Evolutionary conservation across 306 rosid species (phyloP).

Genomic region (Quercus gilva): DNA sequence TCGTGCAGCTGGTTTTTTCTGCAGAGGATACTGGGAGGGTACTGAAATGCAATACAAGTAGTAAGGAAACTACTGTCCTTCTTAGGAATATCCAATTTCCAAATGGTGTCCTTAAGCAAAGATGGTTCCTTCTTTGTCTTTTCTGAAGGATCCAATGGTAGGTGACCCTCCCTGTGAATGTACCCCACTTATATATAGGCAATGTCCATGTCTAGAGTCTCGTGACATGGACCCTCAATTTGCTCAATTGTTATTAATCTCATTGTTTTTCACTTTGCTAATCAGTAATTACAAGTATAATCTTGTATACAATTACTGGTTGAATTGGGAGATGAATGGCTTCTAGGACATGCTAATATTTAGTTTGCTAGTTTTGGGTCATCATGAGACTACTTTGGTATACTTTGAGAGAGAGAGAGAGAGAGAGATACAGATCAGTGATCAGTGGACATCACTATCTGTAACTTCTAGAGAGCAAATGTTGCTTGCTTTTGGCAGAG

Average conservation of each 20-base stretch:
- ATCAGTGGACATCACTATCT: neutral
- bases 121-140: constrained; percentile 81
- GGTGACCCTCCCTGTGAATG: constrained; percentile 30
- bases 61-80: constrained; percentile 79
- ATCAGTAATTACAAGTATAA: neutral
- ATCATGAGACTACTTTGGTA: neutral
- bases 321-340: neutral
- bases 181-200: neutral
- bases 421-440: neutral
- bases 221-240: neutral
- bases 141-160: constrained; percentile 65
- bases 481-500: neutral
- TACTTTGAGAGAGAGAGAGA: neutral
- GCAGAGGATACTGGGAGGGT: constrained; percentile 71
- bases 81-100: constrained; percentile 68
- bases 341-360: neutral
- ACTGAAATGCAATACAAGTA: constrained; percentile 67
- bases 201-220: neutral
- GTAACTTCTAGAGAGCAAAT: neutral
- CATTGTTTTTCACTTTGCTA: neutral
- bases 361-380: neutral
- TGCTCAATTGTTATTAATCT: neutral
- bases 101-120: constrained; percentile 92
- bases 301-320: neutral
- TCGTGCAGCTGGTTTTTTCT: constrained; percentile 71